Percentiles rank a stretch among this genome's conserved stretches.
phyloP scores from a whole-genome alignment of 257 asterid genomes.

The Cordia subcordata region DNA sequence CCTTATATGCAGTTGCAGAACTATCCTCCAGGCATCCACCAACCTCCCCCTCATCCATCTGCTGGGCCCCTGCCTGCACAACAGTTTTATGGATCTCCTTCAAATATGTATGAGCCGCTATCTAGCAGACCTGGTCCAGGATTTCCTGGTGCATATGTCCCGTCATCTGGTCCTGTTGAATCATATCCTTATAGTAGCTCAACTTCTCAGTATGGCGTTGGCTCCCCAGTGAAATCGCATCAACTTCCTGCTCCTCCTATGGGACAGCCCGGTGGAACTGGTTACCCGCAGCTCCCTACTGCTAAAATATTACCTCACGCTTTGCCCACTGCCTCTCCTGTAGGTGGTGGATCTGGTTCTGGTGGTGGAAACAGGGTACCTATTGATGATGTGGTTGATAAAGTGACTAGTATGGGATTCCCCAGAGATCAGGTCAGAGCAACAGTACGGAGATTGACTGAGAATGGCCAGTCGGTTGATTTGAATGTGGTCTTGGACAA shows the following conservation, averaged over 20 bases:
- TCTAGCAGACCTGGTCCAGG: slow-evolving; percentile 63
- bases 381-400: slow-evolving; percentile 90
- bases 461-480: slow-evolving; percentile 90
- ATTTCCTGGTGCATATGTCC: slow-evolving; percentile 53
- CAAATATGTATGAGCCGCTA: slow-evolving; percentile 63
- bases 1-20: slow-evolving; percentile 46
- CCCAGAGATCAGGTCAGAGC: slow-evolving; percentile 85
- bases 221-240: slow-evolving; percentile 52
- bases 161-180: slow-evolving; percentile 52
- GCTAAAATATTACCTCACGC: slow-evolving; percentile 87
- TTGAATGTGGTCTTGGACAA: slow-evolving; percentile 87
- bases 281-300: slow-evolving; percentile 86
- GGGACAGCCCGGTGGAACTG: slow-evolving; percentile 55
- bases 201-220: slow-evolving; percentile 50
- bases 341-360: slow-evolving; percentile 48
- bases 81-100: slow-evolving; percentile 50
- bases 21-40: slow-evolving; percentile 46
- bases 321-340: slow-evolving; percentile 70
- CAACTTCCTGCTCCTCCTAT: slow-evolving; percentile 40
- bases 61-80: slow-evolving; percentile 49
- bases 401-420: slow-evolving; percentile 90
- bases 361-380: slow-evolving; percentile 72
- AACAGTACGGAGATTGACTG: slow-evolving; percentile 77
- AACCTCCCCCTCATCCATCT: slow-evolving; percentile 41
- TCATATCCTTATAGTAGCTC: slow-evolving; percentile 58